These are phyloP conservation scores for Podospora didyma DNA, from an alignment of 495 filamentous ascomycete genomes.

Conservation along the genomic window DNA sequence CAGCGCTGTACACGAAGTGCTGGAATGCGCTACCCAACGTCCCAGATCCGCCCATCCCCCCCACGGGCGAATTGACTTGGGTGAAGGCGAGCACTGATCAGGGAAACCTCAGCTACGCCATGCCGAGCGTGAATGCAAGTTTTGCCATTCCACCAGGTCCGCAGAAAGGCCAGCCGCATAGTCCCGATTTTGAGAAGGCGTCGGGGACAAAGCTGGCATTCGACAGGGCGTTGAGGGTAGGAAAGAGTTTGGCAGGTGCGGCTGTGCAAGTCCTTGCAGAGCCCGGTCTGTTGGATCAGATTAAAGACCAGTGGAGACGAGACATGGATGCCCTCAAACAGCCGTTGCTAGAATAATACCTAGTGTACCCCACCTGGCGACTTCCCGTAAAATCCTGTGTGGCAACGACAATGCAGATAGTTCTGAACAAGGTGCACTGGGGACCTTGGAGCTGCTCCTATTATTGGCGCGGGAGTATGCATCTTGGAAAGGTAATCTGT, in stretches of 20 bases:
- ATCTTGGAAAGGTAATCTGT: no score
- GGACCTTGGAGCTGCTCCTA: no score
- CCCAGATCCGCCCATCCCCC: conserved; percentile 12
- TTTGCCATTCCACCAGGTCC: conserved; percentile 47
- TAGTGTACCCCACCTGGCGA: no score
- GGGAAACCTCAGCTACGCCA: conserved; percentile 62
- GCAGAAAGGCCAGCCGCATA: conserved; percentile 48
- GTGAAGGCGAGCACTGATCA: conserved; percentile 50
- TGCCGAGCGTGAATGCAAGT: conserved; percentile 57
- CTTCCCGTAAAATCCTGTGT: no score
- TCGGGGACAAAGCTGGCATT: conserved; percentile 53
- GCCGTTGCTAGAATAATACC: no score
- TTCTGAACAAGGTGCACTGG: no score
- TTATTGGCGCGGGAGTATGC: no score
- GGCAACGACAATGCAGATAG: no score
- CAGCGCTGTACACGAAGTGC: conserved; percentile 45
- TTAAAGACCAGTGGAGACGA: conserved; percentile 27
- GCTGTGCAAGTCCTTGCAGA: conserved; percentile 50
- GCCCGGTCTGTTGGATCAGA: conserved; percentile 38
- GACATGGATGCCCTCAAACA: neutral
- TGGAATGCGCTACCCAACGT: conserved; percentile 46
- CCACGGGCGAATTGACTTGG: neutral
- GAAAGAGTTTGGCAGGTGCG: conserved; percentile 49
- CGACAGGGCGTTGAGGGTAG: conserved; percentile 44
- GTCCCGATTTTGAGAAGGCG: conserved; percentile 53